Evolutionary conservation across 495 filamentous ascomycete species (phyloP).

Genomic region (Parmelia sp.): DNA sequence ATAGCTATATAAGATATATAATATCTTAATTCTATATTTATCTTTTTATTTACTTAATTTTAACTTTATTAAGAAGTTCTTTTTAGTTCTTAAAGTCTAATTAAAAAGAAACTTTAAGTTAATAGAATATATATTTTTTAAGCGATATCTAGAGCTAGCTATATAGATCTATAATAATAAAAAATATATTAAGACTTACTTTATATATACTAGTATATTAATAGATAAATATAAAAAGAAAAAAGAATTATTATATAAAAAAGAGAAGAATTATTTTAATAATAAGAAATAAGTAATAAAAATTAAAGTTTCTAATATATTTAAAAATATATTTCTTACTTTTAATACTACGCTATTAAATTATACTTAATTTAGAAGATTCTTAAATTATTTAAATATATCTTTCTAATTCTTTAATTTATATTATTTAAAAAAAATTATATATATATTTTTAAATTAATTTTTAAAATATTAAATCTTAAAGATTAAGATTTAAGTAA

Average conservation of each 20-base stretch:
- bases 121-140: not conserved
- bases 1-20: not conserved
- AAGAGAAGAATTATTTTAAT: too few relatives aligned
- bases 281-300: too few relatives aligned
- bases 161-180: not conserved
- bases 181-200: not conserved
- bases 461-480: not conserved
- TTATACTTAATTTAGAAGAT: too few relatives aligned
- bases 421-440: not conserved
- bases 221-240: too few relatives aligned
- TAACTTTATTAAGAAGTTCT: not conserved
- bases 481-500: not conserved
- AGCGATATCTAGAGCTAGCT: not conserved
- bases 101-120: too few relatives aligned
- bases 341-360: too few relatives aligned
- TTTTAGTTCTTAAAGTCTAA: not conserved
- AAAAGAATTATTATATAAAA: too few relatives aligned
- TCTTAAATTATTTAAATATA: too few relatives aligned
- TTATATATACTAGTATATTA: too few relatives aligned
- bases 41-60: not conserved
- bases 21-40: not conserved
- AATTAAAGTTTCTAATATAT: too few relatives aligned
- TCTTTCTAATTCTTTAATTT: too few relatives aligned
- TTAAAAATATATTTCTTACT: too few relatives aligned
- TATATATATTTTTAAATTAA: not conserved